Evolutionary conservation across 2,329 filamentous ascomycete species (phyloP).

Genomic region (Arthrobotrys megalospora): DNA sequence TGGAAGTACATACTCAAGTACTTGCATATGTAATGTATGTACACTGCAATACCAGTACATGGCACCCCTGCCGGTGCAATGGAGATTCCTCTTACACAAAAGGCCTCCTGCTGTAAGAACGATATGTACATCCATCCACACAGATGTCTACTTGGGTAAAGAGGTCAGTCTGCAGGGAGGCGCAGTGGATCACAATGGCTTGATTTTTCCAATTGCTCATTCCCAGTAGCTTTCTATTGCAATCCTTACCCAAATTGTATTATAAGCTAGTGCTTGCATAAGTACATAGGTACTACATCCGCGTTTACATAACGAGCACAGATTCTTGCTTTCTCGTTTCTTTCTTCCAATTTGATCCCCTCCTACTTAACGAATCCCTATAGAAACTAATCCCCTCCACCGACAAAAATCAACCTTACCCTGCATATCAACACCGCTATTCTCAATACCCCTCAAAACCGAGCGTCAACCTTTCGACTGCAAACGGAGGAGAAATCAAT

Average conservation of each 20-base stretch:
- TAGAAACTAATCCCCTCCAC: constrained; percentile 14
- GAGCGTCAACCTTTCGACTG: neutral
- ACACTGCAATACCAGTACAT: constrained; percentile 30
- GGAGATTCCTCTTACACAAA: constrained; percentile 45
- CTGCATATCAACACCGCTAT: too few species aligned
- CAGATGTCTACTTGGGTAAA: constrained; percentile 23
- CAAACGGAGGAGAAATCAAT: neutral
- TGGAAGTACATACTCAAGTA: neutral
- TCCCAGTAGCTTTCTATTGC: constrained; percentile 32
- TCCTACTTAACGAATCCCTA: neutral
- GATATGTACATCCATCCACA: neutral
- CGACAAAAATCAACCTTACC: constrained; percentile 2
- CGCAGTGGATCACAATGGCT: constrained; percentile 46
- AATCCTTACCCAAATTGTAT: constrained; percentile 6
- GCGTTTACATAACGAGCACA: neutral
- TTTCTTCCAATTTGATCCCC: neutral
- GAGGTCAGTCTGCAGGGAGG: constrained; percentile 31
- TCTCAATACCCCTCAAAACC: neutral
- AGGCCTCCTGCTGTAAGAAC: constrained; percentile 45
- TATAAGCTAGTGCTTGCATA: constrained; percentile 18
- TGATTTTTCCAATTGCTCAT: constrained; percentile 24
- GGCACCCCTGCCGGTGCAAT: constrained; percentile 40
- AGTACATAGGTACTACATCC: neutral
- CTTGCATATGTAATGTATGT: neutral
- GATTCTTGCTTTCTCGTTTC: neutral